Conservation (phyloP, 73 alveolate species). For the Paramecium sexaurelia region DNA sequence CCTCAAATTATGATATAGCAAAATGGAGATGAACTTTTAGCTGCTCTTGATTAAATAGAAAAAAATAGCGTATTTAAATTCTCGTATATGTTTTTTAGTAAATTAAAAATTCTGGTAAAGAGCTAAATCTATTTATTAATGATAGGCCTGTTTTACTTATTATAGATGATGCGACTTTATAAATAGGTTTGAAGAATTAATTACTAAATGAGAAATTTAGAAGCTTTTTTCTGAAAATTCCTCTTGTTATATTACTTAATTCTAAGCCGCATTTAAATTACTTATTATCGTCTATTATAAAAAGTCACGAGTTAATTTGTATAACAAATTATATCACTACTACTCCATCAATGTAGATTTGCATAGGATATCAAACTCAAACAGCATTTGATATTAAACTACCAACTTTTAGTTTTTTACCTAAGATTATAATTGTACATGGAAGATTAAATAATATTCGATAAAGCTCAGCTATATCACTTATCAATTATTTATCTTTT, state of each 20-base stretch:
- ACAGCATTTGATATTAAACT: neutral
- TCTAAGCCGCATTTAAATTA: neutral
- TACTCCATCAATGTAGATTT: neutral
- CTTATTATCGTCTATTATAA: neutral
- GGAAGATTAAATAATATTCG: neutral
- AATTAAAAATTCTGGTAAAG: neutral
- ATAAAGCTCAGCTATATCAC: neutral
- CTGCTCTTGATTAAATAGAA: neutral
- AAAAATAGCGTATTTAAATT: neutral
- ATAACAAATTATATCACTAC: neutral
- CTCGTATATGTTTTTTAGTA: neutral
- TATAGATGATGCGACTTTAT: neutral
- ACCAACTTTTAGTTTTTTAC: constrained; percentile 26
- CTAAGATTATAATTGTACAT: neutral
- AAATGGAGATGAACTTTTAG: neutral
- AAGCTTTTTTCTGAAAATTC: neutral
- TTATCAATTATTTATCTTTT: neutral
- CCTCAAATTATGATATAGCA: neutral
- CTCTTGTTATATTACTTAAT: neutral
- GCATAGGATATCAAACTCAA: neutral
- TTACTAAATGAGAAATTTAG: neutral
- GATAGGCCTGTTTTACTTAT: constrained; percentile 1
- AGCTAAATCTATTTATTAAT: neutral
- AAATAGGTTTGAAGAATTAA: neutral
- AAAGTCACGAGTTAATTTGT: neutral